A percentile compares a stretch with the other conserved stretches of the same genome.
phyloP scores from a whole-genome alignment of 768 basidiomycete species.

The Ramaria sp. region DNA sequence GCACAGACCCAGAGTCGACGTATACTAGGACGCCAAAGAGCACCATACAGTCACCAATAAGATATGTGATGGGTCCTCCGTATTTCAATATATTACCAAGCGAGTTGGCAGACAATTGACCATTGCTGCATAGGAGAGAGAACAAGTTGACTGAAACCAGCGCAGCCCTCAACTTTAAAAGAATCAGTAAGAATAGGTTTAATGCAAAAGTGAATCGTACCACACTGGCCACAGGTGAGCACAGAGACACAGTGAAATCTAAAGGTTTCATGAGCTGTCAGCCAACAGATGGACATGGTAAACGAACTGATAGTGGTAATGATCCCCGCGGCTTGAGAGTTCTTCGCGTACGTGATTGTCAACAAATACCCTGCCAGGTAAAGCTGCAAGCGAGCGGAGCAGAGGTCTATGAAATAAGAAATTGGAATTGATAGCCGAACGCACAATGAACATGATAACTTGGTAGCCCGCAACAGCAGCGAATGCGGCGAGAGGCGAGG shows the following conservation, averaged over 20 bases:
- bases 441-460: conserved; percentile 58
- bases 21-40: conserved; percentile 58
- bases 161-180: conserved; percentile 45
- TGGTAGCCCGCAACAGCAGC: conserved; percentile 66
- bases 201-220: conserved; percentile 22
- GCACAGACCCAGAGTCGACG: conserved; percentile 56
- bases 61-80: conserved; percentile 69
- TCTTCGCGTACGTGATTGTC: conserved; percentile 62
- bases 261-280: background rate
- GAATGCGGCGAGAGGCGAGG: conserved; percentile 64
- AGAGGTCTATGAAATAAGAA: background rate
- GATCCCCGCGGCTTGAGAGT: conserved; percentile 38
- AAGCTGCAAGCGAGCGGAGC: conserved; percentile 26
- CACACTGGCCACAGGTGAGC: conserved; percentile 59
- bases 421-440: conserved; percentile 17
- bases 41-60: conserved; percentile 47
- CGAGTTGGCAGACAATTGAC: conserved; percentile 36
- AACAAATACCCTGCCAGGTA: conserved; percentile 62
- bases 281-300: background rate
- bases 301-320: conserved; percentile 50
- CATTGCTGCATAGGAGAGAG: conserved; percentile 52
- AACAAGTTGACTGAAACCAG: conserved; percentile 75
- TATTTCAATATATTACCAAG: conserved; percentile 47
- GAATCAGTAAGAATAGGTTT: background rate
- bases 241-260: conserved; percentile 58